Conservation (phyloP, 202 grass and related monocot genomes). For the Carex sylvatica region DNA sequence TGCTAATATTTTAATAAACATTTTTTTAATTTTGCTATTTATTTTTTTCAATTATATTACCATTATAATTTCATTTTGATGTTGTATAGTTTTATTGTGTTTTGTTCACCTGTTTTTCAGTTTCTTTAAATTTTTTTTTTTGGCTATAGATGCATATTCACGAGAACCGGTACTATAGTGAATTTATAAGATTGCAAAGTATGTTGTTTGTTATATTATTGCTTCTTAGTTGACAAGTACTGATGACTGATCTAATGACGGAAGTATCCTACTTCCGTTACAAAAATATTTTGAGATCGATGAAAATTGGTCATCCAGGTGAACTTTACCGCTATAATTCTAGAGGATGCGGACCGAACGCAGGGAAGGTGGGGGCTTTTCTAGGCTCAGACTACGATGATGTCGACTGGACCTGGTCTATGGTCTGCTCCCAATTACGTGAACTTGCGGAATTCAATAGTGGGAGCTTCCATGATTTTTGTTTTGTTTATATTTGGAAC, state of each 20-base stretch:
- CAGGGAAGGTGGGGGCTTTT: not conserved
- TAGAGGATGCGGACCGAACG: not conserved
- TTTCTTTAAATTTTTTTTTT: too few relatives aligned
- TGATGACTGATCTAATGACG: too few relatives aligned
- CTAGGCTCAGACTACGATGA: not conserved
- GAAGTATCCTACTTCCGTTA: not conserved
- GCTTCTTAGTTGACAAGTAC: not conserved
- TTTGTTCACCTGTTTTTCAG: too few relatives aligned
- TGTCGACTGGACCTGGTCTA: constrained; percentile 1
- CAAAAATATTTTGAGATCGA: not conserved
- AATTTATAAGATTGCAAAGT: not conserved
- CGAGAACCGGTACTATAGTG: too few relatives aligned
- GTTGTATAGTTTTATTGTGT: too few relatives aligned
- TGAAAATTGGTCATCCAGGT: not conserved
- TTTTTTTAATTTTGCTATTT: too few relatives aligned
- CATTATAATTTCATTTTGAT: too few relatives aligned
- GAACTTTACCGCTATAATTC: not conserved
- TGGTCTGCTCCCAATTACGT: not conserved
- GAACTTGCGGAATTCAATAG: not conserved
- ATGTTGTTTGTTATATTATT: not conserved
- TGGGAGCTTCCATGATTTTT: not conserved
- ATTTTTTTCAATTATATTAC: too few relatives aligned
- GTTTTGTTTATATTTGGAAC: not conserved
- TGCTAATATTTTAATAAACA: too few relatives aligned
- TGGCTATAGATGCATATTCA: too few relatives aligned